phyloP scores from a whole-genome alignment of 176 grass and related monocot species.

The Phoenix dactylifera region DNA sequence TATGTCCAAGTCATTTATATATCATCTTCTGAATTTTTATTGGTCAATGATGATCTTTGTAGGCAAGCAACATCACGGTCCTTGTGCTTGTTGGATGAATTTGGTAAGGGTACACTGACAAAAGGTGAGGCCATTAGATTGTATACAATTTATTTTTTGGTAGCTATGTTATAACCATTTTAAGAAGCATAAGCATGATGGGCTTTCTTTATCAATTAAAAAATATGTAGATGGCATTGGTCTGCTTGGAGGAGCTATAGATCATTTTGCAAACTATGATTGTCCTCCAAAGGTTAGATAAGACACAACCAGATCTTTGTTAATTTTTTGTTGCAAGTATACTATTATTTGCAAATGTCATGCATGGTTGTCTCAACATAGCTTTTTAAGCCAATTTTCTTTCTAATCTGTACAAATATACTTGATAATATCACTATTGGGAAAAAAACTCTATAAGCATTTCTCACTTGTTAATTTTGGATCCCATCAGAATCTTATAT shows the following conservation, averaged over 20 bases:
- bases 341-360: too few species aligned
- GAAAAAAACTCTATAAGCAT: too few species aligned
- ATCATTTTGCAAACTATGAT: slow-evolving; percentile 67
- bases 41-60: slow-evolving; percentile 15
- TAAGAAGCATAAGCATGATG: too few species aligned
- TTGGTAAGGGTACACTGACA: slow-evolving; percentile 91
- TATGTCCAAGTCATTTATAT: not conserved
- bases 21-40: not conserved
- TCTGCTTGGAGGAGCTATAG: slow-evolving; percentile 80
- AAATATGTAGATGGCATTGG: slow-evolving; percentile 78
- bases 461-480: too few species aligned
- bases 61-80: slow-evolving; percentile 87
- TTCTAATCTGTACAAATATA: too few species aligned
- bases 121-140: slow-evolving; percentile 43
- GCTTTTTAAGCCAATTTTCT: too few species aligned
- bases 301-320: too few species aligned
- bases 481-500: too few species aligned
- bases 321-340: too few species aligned
- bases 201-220: slow-evolving; percentile 6
- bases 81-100: slow-evolving; percentile 91
- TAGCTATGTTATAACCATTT: not conserved
- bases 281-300: slow-evolving; percentile 69
- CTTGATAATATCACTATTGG: too few species aligned
- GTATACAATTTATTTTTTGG: not conserved
- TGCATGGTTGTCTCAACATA: too few species aligned